Percentiles rank a stretch among this genome's conserved stretches.
Evolutionary conservation across 2,329 filamentous ascomycete species (phyloP).

Genomic region (Fusarium sp.): DNA sequence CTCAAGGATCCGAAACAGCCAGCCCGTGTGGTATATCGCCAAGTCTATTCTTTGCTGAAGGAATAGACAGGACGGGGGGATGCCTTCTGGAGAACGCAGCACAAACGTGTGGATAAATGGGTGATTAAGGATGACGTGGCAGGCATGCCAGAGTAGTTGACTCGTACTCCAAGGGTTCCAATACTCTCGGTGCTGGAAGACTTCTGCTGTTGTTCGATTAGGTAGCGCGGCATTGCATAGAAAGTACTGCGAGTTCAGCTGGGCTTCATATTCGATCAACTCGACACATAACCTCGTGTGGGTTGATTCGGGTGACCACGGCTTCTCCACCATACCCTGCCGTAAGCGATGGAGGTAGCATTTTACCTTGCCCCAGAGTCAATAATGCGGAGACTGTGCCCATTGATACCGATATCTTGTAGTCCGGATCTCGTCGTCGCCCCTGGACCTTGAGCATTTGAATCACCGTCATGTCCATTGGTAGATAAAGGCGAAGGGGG

Average conservation of each 20-base stretch:
- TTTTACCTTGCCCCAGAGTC: neutral
- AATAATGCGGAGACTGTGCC: neutral
- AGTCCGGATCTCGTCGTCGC: too few species aligned
- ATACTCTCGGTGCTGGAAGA: neutral
- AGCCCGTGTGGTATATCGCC: slow-evolving; percentile 3
- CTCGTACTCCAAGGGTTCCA: slow-evolving; percentile 5
- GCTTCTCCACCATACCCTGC: neutral
- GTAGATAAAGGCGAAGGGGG: neutral
- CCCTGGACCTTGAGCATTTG: too few species aligned
- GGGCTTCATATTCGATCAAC: neutral
- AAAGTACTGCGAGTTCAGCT: neutral
- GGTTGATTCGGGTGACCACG: neutral
- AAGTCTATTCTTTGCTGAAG: slow-evolving; percentile 6
- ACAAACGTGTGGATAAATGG: slow-evolving; percentile 5
- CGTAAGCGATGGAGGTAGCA: neutral
- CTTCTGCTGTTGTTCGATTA: neutral
- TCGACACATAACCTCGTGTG: neutral
- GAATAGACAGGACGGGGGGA: neutral
- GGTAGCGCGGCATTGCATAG: neutral
- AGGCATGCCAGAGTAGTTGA: neutral
- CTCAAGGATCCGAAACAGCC: slow-evolving; percentile 1
- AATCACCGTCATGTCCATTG: neutral
- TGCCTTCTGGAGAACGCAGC: neutral
- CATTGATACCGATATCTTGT: neutral
- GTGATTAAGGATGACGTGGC: neutral